Conservation (phyloP, 2,329 filamentous ascomycete genomes). For the Scortechinia acanthostroma region DNA sequence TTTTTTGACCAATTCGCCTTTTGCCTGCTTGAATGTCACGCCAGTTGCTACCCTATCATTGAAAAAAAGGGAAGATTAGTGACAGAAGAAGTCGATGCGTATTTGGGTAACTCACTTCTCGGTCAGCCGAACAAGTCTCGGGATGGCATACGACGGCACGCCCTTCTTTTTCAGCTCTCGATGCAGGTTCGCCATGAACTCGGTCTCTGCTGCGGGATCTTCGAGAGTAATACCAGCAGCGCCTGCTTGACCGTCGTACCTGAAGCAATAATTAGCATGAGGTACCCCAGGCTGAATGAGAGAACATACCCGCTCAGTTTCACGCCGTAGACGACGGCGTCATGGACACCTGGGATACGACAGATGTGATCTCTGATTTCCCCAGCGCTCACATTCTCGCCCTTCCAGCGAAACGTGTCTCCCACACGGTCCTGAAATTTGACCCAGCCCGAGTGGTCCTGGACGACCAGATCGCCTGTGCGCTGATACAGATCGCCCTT, state of each 20-base stretch:
- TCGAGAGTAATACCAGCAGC: slow-evolving; percentile 33
- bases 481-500: slow-evolving; percentile 35
- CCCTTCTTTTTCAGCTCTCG: slow-evolving; percentile 27
- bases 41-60: slow-evolving; percentile 24
- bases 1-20: slow-evolving; percentile 29
- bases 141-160: slow-evolving; percentile 33
- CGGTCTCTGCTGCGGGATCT: slow-evolving; percentile 15
- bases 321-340: slow-evolving; percentile 33
- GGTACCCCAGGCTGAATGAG: background rate
- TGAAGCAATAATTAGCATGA: slow-evolving; percentile 8
- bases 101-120: slow-evolving; percentile 24
- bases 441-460: slow-evolving; percentile 29
- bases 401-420: slow-evolving; percentile 45
- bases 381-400: slow-evolving; percentile 35
- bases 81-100: slow-evolving; percentile 3
- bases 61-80: too few relatives aligned
- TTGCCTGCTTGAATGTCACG: slow-evolving; percentile 40
- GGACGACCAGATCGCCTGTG: slow-evolving; percentile 32
- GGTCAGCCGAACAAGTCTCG: slow-evolving; percentile 33
- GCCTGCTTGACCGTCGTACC: slow-evolving; percentile 37
- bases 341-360: slow-evolving; percentile 24
- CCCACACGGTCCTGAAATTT: slow-evolving; percentile 38
- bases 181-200: slow-evolving; percentile 27
- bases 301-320: slow-evolving; percentile 24
- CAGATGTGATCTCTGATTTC: slow-evolving; percentile 33